A percentile compares a stretch with the other conserved stretches of the same genome.
Conservation (phyloP, 345 rosid genomes). For the Brassica juncea region DNA sequence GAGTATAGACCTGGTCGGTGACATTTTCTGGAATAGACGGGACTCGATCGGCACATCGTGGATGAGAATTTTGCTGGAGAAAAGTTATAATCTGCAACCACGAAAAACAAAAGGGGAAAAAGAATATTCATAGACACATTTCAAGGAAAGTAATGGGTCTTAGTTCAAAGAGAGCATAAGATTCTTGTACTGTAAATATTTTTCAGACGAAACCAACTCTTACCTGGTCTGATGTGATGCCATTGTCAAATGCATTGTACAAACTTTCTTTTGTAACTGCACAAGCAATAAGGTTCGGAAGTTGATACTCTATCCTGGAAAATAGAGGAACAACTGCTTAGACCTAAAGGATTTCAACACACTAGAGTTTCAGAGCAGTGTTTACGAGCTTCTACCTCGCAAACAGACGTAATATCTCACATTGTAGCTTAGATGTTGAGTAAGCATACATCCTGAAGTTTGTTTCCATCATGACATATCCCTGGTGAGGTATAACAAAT, state of each 20-base stretch:
- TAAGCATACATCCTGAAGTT: constrained; percentile 92
- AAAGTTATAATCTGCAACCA: constrained; percentile 67
- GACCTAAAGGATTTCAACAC: constrained; percentile 14
- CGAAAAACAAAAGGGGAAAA: constrained; percentile 12
- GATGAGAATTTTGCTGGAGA: constrained; percentile 94
- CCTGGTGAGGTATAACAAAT: constrained; percentile 50
- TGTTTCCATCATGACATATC: constrained; percentile 90
- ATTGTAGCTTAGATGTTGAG: constrained; percentile 90
- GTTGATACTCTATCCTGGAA: constrained; percentile 91
- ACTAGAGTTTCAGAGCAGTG: background rate
- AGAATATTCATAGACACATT: constrained; percentile 6
- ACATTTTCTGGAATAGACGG: constrained; percentile 95
- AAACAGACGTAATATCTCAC: constrained; percentile 89
- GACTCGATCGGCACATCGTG: constrained; percentile 72
- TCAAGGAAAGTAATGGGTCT: constrained; percentile 3
- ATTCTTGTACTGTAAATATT: background rate
- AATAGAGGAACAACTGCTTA: constrained; percentile 11
- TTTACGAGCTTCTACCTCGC: constrained; percentile 57
- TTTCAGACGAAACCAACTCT: constrained; percentile 16
- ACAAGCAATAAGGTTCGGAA: constrained; percentile 87
- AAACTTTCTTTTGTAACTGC: constrained; percentile 93
- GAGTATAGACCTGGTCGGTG: constrained; percentile 71
- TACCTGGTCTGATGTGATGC: constrained; percentile 89
- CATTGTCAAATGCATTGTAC: constrained; percentile 88
- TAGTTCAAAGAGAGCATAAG: background rate